A percentile compares a stretch with the other conserved stretches of the same genome.
Conservation (phyloP, 768 basidiomycete species). For the Lentinula aciculospora region DNA sequence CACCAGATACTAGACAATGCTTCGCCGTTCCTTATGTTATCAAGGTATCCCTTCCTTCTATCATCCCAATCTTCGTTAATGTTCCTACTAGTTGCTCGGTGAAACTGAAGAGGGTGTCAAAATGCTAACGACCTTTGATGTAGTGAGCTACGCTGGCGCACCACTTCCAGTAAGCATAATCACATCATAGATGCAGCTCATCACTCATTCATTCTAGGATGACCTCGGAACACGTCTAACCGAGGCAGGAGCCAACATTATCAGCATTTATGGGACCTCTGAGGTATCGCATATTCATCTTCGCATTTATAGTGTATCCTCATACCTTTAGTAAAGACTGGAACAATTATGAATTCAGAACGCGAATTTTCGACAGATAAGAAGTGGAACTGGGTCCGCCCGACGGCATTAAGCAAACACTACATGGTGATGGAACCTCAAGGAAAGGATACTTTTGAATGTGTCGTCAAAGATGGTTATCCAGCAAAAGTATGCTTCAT, state of each 20-base stretch:
- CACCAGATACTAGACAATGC: slow-evolving; percentile 21
- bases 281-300: slow-evolving; percentile 19
- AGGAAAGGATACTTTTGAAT: slow-evolving; percentile 37
- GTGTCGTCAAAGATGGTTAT: slow-evolving; percentile 47
- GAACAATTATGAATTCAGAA: slow-evolving; percentile 39
- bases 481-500: slow-evolving; percentile 32
- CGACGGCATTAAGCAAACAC: slow-evolving; percentile 18
- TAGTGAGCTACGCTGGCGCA: slow-evolving; percentile 48
- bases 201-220: slow-evolving; percentile 17
- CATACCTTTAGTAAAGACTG: slow-evolving; percentile 20
- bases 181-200: neutral
- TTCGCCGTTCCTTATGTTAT: slow-evolving; percentile 27
- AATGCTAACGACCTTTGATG: slow-evolving; percentile 35
- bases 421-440: slow-evolving; percentile 39
- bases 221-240: slow-evolving; percentile 48
- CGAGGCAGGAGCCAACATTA: slow-evolving; percentile 40
- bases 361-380: slow-evolving; percentile 46
- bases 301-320: neutral
- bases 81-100: slow-evolving; percentile 28
- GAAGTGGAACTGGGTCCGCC: slow-evolving; percentile 49
- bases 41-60: slow-evolving; percentile 16
- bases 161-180: slow-evolving; percentile 31
- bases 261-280: slow-evolving; percentile 42
- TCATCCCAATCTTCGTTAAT: neutral
- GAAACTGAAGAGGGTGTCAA: slow-evolving; percentile 41